Evolutionary conservation across 1,139 yeast species (phyloP), one percentile per base, ranked within the genome.

Genomic region (Candida buenavistaensis): DNA sequence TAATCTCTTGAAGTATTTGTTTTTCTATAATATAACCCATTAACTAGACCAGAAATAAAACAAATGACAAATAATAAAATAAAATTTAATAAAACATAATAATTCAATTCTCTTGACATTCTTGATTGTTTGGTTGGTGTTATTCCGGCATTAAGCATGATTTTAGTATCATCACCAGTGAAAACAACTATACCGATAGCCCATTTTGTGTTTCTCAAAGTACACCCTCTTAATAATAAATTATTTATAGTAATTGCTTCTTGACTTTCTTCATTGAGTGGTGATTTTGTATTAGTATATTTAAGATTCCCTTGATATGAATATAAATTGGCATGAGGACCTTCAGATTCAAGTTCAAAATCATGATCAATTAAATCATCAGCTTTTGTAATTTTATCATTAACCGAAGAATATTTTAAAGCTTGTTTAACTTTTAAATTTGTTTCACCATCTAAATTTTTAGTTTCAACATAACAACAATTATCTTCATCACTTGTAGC

Each of bases 401-500:
- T 59, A 25, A 51, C 59, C 19, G 59, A 55, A 11, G 68, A 67
- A 45, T 68, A 72, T 38, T 70, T 64, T 40, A 77, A 50, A 3
- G 80, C 67, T 41, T 65, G 71, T 48, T 71, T 72, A n/a, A 68
- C 73, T 51, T 76, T 77, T 47, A 77, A 60, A 46, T 77, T 77
- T 3, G 82, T 77, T 55, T 77, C 82, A 51, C 82, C 82, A 53
- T 77, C 82, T 36, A 77, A 58, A 47, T 77, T 77, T 47, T 76
- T 77, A 1, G 82, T 77, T 50, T 77, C 82, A 12, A 76, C 75
- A 44, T 68, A 75, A 55, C 81, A 75, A 33, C 72, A 64, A 45
- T 70, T 72, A 48, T 75, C 79, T 13, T 65, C 72, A 44, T 74
- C 80, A 46, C 77, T 68, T 1, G 82, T 69, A 11, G 78, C 59